Conservation (phyloP, 495 filamentous ascomycete genomes). For the Aspergillus affinis region DNA sequence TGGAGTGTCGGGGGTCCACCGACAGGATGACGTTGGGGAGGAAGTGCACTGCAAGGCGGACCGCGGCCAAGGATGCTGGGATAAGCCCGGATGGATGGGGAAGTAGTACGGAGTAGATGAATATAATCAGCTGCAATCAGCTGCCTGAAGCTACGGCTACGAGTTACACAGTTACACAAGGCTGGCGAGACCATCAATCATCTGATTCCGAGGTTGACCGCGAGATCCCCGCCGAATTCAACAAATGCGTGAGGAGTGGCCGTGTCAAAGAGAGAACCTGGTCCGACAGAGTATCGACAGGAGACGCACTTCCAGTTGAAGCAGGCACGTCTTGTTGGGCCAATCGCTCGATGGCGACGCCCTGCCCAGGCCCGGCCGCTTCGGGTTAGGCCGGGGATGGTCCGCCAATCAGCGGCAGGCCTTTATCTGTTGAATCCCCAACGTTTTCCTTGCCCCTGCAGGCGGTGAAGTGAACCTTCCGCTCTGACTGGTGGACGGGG, state of each 20-base stretch:
- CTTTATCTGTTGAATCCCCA: slow-evolving; percentile 29
- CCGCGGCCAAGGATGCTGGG: slow-evolving; percentile 4
- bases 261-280: no score
- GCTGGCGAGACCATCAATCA: slow-evolving; percentile 26
- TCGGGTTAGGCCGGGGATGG: slow-evolving; percentile 8
- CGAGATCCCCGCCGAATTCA: no score
- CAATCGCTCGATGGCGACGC: slow-evolving; percentile 14
- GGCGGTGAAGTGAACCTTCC: slow-evolving; percentile 10
- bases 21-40: slow-evolving; percentile 24
- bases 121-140: no score
- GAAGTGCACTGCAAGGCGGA: slow-evolving; percentile 4
- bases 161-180: no score
- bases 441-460: slow-evolving; percentile 23
- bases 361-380: slow-evolving; percentile 10
- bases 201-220: slow-evolving; percentile 34
- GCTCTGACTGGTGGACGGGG: neutral
- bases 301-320: neutral
- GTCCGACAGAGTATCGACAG: no score
- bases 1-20: slow-evolving; percentile 17
- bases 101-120: neutral
- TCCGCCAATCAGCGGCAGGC: slow-evolving; percentile 12
- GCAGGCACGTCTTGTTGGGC: slow-evolving; percentile 31
- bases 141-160: no score
- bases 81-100: slow-evolving; percentile 11
- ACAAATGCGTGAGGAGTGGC: no score